Evolutionary conservation across 192 early-diverging fungal genomes (phyloP).

Genomic region (Backusella westeae): DNA sequence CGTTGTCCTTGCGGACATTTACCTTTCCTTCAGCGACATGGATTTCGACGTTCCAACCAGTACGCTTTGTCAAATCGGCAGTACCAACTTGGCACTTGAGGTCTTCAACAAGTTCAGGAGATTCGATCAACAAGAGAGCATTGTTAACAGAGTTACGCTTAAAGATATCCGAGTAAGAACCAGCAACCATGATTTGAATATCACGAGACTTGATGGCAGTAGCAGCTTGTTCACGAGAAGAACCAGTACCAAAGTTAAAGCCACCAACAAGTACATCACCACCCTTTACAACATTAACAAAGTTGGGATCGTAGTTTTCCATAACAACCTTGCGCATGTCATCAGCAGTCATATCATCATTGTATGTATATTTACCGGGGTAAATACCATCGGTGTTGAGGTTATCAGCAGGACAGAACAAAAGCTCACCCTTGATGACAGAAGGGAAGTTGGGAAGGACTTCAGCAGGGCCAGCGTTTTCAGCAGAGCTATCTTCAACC

Average conservation of each 20-base stretch:
- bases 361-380: conserved; percentile 98
- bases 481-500: conserved; percentile 23
- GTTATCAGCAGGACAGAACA: conserved; percentile 93
- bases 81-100: conserved; percentile 54
- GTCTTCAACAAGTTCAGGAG: conserved; percentile 76
- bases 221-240: conserved; percentile 97
- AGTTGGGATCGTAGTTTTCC: conserved; percentile 97
- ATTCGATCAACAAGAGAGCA: conserved; percentile 89
- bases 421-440: conserved; percentile 73
- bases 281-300: conserved; percentile 62
- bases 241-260: conserved; percentile 97
- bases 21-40: conserved; percentile 72
- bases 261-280: conserved; percentile 89
- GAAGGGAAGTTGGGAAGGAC: conserved; percentile 72
- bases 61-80: conserved; percentile 64
- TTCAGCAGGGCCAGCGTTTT: conserved; percentile 17
- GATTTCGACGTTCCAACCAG: conserved; percentile 69
- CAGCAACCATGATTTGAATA: conserved; percentile 83
- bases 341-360: conserved; percentile 88
- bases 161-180: conserved; percentile 96
- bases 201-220: conserved; percentile 89
- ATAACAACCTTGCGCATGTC: conserved; percentile 95
- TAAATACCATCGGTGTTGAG: conserved; percentile 99
- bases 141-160: conserved; percentile 99
- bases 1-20: conserved; percentile 36